These are phyloP conservation scores for Russula compacta DNA, from an alignment of 768 basidiomycete species.

Conservation along the genomic window DNA sequence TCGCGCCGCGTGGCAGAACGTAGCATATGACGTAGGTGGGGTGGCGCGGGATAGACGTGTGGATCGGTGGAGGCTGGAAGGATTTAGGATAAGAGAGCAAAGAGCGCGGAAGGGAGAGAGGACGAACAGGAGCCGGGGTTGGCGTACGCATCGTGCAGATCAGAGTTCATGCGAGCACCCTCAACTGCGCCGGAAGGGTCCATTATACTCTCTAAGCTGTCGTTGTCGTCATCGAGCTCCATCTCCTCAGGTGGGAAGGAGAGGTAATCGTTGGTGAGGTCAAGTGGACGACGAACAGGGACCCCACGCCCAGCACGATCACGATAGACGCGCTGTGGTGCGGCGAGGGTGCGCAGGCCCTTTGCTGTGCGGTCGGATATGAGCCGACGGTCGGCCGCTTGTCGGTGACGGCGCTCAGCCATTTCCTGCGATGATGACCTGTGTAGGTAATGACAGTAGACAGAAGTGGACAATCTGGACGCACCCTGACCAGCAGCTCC, in stretches of 20 bases:
- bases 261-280: constrained; percentile 41
- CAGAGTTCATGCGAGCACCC: constrained; percentile 48
- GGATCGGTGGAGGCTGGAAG: neutral
- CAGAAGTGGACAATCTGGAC: constrained; percentile 17
- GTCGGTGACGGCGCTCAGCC: constrained; percentile 58
- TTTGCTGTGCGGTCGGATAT: constrained; percentile 62
- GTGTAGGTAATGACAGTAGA: neutral
- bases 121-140: constrained; percentile 8
- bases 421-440: constrained; percentile 45
- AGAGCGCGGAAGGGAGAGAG: neutral
- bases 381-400: constrained; percentile 45
- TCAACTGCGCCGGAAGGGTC: constrained; percentile 37
- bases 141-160: constrained; percentile 54
- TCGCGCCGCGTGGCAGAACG: constrained; percentile 10
- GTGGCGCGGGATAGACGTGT: constrained; percentile 3
- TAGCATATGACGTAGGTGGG: constrained; percentile 7
- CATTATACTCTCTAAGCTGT: constrained; percentile 40
- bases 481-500: constrained; percentile 71
- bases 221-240: constrained; percentile 52
- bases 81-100: neutral
- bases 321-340: constrained; percentile 45
- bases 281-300: constrained; percentile 21
- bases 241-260: constrained; percentile 46
- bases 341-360: constrained; percentile 49
- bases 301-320: constrained; percentile 20